Conservation (phyloP, 2,329 filamentous ascomycete genomes). For the Lasiodiplodia sp. region DNA sequence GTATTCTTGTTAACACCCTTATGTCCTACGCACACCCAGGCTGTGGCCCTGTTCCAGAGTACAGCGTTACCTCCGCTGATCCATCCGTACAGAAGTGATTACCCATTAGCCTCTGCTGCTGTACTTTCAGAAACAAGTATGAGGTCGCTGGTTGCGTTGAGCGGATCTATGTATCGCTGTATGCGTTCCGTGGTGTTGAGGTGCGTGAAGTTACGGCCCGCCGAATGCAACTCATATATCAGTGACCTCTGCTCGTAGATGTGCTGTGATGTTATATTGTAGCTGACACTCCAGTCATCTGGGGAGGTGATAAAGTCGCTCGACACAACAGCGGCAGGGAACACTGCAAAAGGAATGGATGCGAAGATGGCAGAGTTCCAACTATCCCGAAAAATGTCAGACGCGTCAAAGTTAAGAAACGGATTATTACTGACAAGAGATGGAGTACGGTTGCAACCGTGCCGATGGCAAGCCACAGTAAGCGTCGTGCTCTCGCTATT, state of each 20-base stretch:
- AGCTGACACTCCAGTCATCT: not conserved
- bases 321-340: not conserved
- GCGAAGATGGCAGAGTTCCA: constrained; percentile 1
- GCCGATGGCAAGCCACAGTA: not conserved
- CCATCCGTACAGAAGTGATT: too few species aligned
- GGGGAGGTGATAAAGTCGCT: not conserved
- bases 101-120: not conserved
- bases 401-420: not conserved
- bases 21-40: not conserved
- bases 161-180: not conserved
- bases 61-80: too few species aligned
- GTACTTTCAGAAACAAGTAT: not conserved
- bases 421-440: not conserved
- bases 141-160: not conserved
- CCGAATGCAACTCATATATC: not conserved
- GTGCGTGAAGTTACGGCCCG: not conserved
- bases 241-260: not conserved
- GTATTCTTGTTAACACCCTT: not conserved
- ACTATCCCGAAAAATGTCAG: not conserved
- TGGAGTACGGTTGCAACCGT: not conserved
- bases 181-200: constrained; percentile 6
- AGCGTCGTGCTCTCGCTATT: not conserved
- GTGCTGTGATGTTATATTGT: not conserved
- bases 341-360: not conserved
- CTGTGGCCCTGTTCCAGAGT: not conserved